Evolutionary conservation across 371 early-diverging fungal species (phyloP).

Genomic region (Apophysomyces sp.): DNA sequence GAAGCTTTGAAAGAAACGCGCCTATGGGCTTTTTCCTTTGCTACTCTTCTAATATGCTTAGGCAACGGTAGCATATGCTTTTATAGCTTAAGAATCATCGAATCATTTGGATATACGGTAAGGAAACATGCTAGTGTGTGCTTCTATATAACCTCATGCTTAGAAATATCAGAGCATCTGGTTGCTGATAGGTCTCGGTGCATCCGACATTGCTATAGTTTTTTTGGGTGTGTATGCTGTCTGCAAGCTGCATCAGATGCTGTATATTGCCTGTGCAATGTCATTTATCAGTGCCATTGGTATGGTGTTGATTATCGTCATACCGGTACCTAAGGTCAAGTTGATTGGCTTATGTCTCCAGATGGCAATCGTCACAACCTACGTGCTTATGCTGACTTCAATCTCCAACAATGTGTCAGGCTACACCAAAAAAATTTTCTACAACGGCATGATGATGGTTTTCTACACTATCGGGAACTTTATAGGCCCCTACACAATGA

Average conservation of each 20-base stretch:
- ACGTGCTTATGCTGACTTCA: conserved; percentile 6
- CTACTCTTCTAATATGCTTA: conserved; percentile 26
- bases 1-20: conserved; percentile 33
- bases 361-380: background rate
- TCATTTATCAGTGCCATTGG: conserved; percentile 32
- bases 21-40: conserved; percentile 24
- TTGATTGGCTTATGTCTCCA: conserved; percentile 15
- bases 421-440: conserved; percentile 24
- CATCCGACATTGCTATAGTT: conserved; percentile 27
- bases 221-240: conserved; percentile 12
- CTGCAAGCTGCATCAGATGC: conserved; percentile 14
- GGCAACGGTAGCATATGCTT: conserved; percentile 32
- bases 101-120: conserved; percentile 31
- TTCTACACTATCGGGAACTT: conserved; percentile 16
- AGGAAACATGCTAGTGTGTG: background rate
- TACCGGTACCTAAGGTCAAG: conserved; percentile 24
- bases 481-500: conserved; percentile 17
- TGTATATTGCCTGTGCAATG: conserved; percentile 21
- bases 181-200: conserved; percentile 13
- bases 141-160: background rate
- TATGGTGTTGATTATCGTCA: conserved; percentile 24
- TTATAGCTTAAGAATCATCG: conserved; percentile 27
- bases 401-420: conserved; percentile 14
- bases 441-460: conserved; percentile 9
- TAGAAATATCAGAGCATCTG: background rate